Evolutionary conservation across 257 asterid species (phyloP).

Genomic region (Lithospermum erythrorhizon): DNA sequence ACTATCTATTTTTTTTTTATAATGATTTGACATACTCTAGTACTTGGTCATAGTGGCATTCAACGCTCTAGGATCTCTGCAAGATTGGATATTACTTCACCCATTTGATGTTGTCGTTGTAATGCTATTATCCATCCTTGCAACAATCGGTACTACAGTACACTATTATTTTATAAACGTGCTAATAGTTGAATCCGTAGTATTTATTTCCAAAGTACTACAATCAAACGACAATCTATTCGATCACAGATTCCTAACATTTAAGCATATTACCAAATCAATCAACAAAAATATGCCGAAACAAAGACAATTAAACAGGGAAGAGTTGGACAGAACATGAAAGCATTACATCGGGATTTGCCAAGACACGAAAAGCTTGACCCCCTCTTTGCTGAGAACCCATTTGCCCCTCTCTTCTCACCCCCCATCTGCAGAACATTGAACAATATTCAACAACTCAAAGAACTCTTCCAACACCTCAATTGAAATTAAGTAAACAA

Average conservation of each 20-base stretch:
- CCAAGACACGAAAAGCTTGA: conserved; percentile 46
- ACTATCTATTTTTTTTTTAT: no score
- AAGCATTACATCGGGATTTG: conserved; percentile 82
- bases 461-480: background rate
- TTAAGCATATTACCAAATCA: no score
- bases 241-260: background rate
- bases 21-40: no score
- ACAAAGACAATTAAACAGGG: conserved; percentile 15
- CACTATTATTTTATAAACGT: no score
- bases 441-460: background rate
- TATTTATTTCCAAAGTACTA: no score
- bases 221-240: no score
- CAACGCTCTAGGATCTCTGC: background rate
- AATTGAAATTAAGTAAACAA: background rate
- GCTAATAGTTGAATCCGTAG: background rate
- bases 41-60: background rate
- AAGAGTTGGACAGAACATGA: conserved; percentile 43
- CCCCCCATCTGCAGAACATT: conserved; percentile 31
- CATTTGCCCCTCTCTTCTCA: conserved; percentile 16
- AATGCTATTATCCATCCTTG: background rate
- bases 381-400: conserved; percentile 32
- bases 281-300: conserved; percentile 20
- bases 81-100: background rate
- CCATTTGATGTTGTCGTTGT: background rate
- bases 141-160: background rate